Evolutionary conservation across 306 rosid genomes (phyloP).

Genomic region (Cicer cuneatum): DNA sequence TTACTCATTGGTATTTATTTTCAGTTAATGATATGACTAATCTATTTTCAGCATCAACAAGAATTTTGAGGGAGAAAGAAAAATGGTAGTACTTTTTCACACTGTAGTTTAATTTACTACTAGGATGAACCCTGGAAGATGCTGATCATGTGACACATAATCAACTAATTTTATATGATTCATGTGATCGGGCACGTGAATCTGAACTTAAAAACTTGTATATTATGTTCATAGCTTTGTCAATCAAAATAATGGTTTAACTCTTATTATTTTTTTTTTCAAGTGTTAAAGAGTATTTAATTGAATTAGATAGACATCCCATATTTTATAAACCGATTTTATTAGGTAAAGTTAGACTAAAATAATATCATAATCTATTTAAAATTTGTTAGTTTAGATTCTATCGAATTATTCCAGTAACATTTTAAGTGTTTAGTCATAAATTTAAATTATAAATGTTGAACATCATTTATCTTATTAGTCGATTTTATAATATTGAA

Average conservation of each 20-base stretch:
- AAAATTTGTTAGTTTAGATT: no score
- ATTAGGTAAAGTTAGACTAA: no score
- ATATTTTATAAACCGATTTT: no score
- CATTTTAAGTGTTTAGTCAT: no score
- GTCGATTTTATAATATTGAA: no score
- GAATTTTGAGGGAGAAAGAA: conserved; percentile 12
- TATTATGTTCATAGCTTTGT: conserved; percentile 38
- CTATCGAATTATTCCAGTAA: no score
- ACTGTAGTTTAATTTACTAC: conserved; percentile 27
- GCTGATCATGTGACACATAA: conserved; percentile 55
- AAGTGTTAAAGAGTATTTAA: not conserved
- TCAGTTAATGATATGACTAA: conserved; percentile 23
- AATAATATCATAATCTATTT: no score
- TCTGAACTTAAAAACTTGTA: conserved; percentile 41
- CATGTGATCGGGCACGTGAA: conserved; percentile 59
- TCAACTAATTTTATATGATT: conserved; percentile 33
- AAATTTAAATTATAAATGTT: no score
- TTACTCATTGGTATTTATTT: conserved; percentile 24
- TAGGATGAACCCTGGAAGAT: conserved; percentile 48
- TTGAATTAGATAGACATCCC: no score
- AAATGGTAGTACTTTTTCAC: conserved; percentile 29
- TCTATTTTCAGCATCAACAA: conserved; percentile 30
- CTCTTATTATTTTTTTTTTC: not conserved
- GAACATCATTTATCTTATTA: no score
- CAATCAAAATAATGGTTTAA: conserved; percentile 29